These are phyloP conservation scores for Pisolithus tinctorius DNA, from an alignment of 768 basidiomycete species.

Conservation along the genomic window DNA sequence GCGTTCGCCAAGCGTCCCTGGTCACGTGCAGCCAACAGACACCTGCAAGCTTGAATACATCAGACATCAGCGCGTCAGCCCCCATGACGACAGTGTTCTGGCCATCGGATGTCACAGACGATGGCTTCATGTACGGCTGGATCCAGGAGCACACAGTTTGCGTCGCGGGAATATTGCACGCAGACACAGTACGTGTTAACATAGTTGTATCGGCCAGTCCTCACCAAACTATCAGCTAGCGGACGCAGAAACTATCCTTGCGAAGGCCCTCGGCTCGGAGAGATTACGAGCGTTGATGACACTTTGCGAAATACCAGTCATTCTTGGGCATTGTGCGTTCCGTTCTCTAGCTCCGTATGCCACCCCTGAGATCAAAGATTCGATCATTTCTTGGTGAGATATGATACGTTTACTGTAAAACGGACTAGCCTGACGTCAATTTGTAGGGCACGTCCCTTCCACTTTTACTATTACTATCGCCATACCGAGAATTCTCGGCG, in stretches of 20 bases:
- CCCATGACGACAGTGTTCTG: constrained; percentile 45
- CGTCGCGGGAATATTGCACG: constrained; percentile 44
- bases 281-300: constrained; percentile 12
- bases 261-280: constrained; percentile 9
- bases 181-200: constrained; percentile 24
- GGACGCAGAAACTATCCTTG: constrained; percentile 11
- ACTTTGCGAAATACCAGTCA: constrained; percentile 18
- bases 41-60: neutral
- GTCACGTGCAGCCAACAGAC: neutral
- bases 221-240: constrained; percentile 8
- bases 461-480: constrained; percentile 45
- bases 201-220: constrained; percentile 1
- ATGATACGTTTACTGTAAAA: constrained; percentile 2
- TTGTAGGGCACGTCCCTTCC: constrained; percentile 12
- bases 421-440: constrained; percentile 4
- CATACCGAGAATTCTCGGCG: constrained; percentile 51
- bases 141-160: constrained; percentile 34
- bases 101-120: constrained; percentile 43
- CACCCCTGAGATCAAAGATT: constrained; percentile 28
- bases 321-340: constrained; percentile 24
- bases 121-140: constrained; percentile 60
- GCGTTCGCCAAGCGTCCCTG: neutral
- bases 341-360: constrained; percentile 4
- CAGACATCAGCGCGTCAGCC: neutral
- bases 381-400: constrained; percentile 13